A percentile compares a stretch with the other conserved stretches of the same genome.
Conservation (phyloP, 148 eudicot species). For the Salicornia ramosissima region DNA sequence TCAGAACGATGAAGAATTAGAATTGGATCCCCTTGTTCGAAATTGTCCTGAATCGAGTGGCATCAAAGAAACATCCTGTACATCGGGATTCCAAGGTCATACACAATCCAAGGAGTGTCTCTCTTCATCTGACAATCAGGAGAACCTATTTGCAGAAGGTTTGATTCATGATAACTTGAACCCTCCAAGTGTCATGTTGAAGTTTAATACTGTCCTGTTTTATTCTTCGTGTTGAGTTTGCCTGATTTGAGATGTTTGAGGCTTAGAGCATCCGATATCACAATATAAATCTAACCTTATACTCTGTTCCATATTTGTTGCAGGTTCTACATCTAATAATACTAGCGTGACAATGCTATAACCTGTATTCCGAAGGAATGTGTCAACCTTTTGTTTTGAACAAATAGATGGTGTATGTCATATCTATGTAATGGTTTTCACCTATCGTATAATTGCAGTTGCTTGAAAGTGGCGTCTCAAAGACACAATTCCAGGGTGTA, state of each 20-base stretch:
- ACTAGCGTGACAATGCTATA: neutral
- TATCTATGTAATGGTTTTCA: neutral
- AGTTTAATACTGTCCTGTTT: neutral
- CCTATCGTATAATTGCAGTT: neutral
- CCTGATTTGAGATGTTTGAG: neutral
- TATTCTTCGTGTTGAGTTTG: neutral
- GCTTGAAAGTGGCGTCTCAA: neutral
- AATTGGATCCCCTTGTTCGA: neutral
- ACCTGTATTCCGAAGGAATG: neutral
- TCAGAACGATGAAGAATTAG: neutral
- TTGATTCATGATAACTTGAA: neutral
- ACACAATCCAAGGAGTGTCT: neutral
- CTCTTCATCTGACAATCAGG: neutral
- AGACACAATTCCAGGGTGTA: constrained; percentile 7
- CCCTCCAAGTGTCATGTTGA: neutral
- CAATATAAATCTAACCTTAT: neutral
- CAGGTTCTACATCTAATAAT: neutral
- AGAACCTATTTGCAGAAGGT: neutral
- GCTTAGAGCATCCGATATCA: neutral
- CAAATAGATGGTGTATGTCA: no score
- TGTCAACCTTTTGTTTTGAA: neutral
- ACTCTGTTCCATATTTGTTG: neutral
- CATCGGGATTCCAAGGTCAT: neutral
- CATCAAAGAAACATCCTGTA: neutral
- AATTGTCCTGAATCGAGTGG: neutral